Evolutionary conservation across 129 eudicot genomes (phyloP).

Genomic region (Kitagawia praeruptora): DNA sequence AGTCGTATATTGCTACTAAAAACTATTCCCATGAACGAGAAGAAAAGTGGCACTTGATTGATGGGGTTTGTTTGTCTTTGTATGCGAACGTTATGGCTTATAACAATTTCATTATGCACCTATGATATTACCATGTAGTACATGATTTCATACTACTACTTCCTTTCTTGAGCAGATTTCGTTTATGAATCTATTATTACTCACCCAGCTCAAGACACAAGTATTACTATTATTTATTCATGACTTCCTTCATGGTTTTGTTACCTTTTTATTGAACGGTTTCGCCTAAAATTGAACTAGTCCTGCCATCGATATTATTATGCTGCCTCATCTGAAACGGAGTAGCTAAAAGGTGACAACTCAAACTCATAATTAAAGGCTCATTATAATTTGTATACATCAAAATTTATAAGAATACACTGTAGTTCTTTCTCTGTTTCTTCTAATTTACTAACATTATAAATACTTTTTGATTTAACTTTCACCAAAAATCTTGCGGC

Average conservation of each 20-base stretch:
- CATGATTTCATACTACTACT: no score
- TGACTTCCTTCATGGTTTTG: background rate
- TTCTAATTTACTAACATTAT: no score
- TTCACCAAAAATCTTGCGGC: background rate
- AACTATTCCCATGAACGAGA: slow-evolving; percentile 3
- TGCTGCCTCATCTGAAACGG: background rate
- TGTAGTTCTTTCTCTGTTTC: no score
- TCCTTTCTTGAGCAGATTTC: background rate
- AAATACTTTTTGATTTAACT: background rate
- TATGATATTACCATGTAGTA: no score
- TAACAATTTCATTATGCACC: no score
- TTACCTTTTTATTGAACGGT: background rate
- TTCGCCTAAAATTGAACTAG: no score
- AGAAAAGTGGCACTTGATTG: background rate
- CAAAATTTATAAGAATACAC: no score
- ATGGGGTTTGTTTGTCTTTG: background rate
- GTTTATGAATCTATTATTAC: no score
- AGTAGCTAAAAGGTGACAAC: background rate
- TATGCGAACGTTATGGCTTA: background rate
- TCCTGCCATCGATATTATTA: no score
- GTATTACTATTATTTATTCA: no score
- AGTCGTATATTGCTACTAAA: background rate
- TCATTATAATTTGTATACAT: no score
- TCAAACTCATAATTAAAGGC: background rate
- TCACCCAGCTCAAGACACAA: background rate